Evolutionary conservation across 2,329 filamentous ascomycete genomes (phyloP), one percentile per base, ranked within the genome.

Genomic region (Amphichorda felina): DNA sequence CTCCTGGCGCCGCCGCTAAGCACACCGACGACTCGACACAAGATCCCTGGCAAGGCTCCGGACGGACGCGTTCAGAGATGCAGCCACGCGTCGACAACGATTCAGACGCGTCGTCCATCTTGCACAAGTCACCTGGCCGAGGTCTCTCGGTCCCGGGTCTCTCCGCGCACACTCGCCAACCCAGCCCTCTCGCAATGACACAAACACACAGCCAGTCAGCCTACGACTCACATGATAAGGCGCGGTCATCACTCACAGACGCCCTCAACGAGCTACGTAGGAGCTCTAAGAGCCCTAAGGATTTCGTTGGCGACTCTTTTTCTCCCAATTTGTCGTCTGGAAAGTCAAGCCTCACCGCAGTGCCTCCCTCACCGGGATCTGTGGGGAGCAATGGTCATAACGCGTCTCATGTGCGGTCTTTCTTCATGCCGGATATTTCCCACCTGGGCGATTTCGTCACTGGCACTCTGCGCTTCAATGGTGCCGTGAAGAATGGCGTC

Each of bases 381-480:
- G 41, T 57, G 30, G 14, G 35, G 7, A 26, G 14, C 13, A 44
- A 46, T 4, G 43, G 46, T 26, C 45, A 55, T 30, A 50, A 61
- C 41, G 50, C 60, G 41, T 60, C 62, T 16, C 68, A 67, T 16
- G 59, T 49, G 9, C 64, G 64, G 8, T 72, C 70, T 3, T 72
- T 73, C 46, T 65, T 70, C 48, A 53, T 74, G 47, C 70, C 70
- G 3, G 63, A 68, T 34, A 61, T 73, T 14, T 64, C 64, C 3
- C 63, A 73, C 40, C 60, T 74, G n/a, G 66, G 67, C 28, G 70
- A 74, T 46, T 71, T 73, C 41, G 63, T 73, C 6, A 70, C 70
- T 2, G 70, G 70, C 5, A 68, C 64, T 14, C 60, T 74, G 30
- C 62, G 60, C 39, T 68, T 72, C 41, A 67, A 55, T 39, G 62